Evolutionary conservation across 768 basidiomycete genomes (phyloP).

Genomic region (Exsudoporus frostii): DNA sequence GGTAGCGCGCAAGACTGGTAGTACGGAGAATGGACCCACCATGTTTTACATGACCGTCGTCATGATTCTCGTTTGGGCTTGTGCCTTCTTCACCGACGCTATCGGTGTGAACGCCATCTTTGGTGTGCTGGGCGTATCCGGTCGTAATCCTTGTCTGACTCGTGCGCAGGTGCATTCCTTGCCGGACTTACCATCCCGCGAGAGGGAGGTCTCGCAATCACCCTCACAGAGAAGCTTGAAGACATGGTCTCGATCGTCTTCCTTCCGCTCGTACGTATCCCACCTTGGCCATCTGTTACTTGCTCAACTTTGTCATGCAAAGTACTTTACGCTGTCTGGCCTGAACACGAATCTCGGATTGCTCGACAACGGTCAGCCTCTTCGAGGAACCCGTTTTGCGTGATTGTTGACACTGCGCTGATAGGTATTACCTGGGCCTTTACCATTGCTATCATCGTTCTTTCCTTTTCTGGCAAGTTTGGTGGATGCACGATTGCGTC

Average conservation of each 20-base stretch:
- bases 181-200: conserved; percentile 81
- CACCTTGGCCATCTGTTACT: not conserved
- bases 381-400: not conserved
- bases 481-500: conserved; percentile 78
- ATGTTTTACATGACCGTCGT: conserved; percentile 87
- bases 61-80: conserved; percentile 77
- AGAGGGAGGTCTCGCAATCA: conserved; percentile 81
- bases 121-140: conserved; percentile 40
- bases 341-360: conserved; percentile 86
- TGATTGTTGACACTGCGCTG: not conserved
- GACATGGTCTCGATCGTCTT: conserved; percentile 91
- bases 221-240: conserved; percentile 93
- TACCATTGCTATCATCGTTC: conserved; percentile 70
- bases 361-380: conserved; percentile 60
- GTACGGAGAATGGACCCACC: conserved; percentile 77
- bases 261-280: conserved; percentile 62
- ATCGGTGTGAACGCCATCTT: conserved; percentile 94
- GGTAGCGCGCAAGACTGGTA: conserved; percentile 77
- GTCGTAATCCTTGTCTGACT: not conserved
- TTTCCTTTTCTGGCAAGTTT: conserved; percentile 89
- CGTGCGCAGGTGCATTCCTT: conserved; percentile 68
- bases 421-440: conserved; percentile 84
- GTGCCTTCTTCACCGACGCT: conserved; percentile 89
- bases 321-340: conserved; percentile 94
- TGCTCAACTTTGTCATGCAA: not conserved